Base-by-base conservation (phyloP, 345 rosid species). In the Trapa bicornis region DNA sequence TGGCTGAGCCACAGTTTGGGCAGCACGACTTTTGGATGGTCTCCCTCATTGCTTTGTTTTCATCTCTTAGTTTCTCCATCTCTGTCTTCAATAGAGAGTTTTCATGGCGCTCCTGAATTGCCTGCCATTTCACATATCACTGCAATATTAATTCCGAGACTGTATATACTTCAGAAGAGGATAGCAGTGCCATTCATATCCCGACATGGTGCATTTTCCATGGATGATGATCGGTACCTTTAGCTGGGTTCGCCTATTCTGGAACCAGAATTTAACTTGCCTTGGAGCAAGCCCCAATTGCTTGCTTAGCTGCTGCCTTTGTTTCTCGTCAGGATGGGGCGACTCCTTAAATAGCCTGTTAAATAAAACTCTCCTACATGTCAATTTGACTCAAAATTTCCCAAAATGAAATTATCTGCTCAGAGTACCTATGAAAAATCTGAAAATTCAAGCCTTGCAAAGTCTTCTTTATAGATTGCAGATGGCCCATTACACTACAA, bases 191-290 rank as follows among this genome's bases (percentile, higher is more conserved):
- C 33, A 54, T 58, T 5, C n/a, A n/a, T 17, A 50, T 6, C 22
- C 8, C 37, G 5, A 3, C 29, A 52, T 52, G 1, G n/a, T 54
- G 60, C 10, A 54, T 54, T 17, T 54, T 58, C 37, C 63, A 2
- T 58, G 3, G n/a, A n/a, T n/a, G n/a, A n/a, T n/a, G 9, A 58
- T 58, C 63, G 14, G 4, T 75, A 88, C 97, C 92, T 94, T 91
- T 75, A 94, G 85, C 75, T 94, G 99, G 41, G 99, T 94, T 37
- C 99, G 85, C 42, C 99, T 95, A 78, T 94, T 94, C 77, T 94
- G 99, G 70, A 94, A 94, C 99, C 99, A 94, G 81, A 94, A 94
- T 83, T 94, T 94, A 79, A 94, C 97, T 78, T 94, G 99, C 52
- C 96, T 80, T 5, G 96, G 97, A 71, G 96, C 96, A 47, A 94